These are phyloP conservation scores for Coemansia sp. DNA, from an alignment of 192 early-diverging fungal genomes.

Conservation along the genomic window DNA sequence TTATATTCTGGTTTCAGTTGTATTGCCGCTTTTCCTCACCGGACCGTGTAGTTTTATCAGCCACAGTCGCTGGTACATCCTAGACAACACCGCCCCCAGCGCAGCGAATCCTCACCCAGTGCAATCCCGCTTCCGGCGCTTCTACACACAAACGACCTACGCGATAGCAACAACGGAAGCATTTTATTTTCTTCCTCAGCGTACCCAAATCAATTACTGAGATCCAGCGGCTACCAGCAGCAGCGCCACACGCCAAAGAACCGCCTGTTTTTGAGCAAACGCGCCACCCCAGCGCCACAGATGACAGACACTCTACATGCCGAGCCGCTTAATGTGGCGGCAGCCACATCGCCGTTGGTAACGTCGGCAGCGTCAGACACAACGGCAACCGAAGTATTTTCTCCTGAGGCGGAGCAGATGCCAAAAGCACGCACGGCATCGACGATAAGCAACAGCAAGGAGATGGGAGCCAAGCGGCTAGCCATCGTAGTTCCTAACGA, in stretches of 20 bases:
- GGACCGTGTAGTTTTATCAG: neutral
- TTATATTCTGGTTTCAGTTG: neutral
- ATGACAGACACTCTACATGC: neutral
- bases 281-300: conserved; percentile 3
- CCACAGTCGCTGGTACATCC: neutral
- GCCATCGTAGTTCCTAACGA: conserved; percentile 1
- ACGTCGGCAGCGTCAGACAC: neutral
- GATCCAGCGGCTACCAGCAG: neutral
- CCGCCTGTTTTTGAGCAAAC: neutral
- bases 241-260: conserved; percentile 1
- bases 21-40: neutral
- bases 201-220: neutral
- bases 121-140: neutral
- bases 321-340: neutral
- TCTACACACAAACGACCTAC: neutral
- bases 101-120: conserved; percentile 5
- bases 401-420: neutral
- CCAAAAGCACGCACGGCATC: neutral
- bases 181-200: neutral
- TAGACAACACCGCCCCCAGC: neutral
- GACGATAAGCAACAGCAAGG: conserved; percentile 1
- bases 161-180: neutral
- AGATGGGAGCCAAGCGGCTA: neutral
- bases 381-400: neutral
- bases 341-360: neutral